These are phyloP conservation scores for Kalmusia sp. DNA, from an alignment of 2,329 filamentous ascomycete species.

Conservation along the genomic window DNA sequence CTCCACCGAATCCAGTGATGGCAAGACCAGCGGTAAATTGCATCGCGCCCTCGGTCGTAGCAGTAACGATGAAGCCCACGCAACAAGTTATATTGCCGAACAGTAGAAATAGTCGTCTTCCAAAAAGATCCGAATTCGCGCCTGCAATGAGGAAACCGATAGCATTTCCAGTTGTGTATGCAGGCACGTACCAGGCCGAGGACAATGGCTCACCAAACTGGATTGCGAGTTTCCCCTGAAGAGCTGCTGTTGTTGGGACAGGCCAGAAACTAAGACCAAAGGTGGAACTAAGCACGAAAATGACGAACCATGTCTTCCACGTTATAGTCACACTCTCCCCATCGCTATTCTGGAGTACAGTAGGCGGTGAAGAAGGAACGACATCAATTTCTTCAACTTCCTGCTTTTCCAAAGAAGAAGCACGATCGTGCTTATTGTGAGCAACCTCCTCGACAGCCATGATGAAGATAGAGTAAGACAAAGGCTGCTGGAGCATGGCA, in stretches of 20 bases:
- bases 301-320: slow-evolving; percentile 36
- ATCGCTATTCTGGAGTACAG: slow-evolving; percentile 13
- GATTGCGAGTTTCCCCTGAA: slow-evolving; percentile 25
- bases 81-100: slow-evolving; percentile 52
- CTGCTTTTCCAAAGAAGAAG: slow-evolving; percentile 23
- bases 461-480: background rate
- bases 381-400: slow-evolving; percentile 27
- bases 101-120: slow-evolving; percentile 56
- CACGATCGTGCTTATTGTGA: slow-evolving; percentile 3
- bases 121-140: slow-evolving; percentile 58
- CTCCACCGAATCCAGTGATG: slow-evolving; percentile 55
- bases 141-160: slow-evolving; percentile 36
- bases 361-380: slow-evolving; percentile 12
- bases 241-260: slow-evolving; percentile 34
- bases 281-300: slow-evolving; percentile 34
- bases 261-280: slow-evolving; percentile 39
- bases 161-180: slow-evolving; percentile 30
- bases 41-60: slow-evolving; percentile 41
- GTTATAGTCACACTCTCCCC: slow-evolving; percentile 27
- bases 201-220: slow-evolving; percentile 20
- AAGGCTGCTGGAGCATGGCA: background rate
- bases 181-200: slow-evolving; percentile 30
- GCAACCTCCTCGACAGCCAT: slow-evolving; percentile 20
- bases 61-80: slow-evolving; percentile 42
- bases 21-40: slow-evolving; percentile 52